phyloP scores from a whole-genome alignment of 345 rosid species.

The Hibiscus mutabilis region DNA sequence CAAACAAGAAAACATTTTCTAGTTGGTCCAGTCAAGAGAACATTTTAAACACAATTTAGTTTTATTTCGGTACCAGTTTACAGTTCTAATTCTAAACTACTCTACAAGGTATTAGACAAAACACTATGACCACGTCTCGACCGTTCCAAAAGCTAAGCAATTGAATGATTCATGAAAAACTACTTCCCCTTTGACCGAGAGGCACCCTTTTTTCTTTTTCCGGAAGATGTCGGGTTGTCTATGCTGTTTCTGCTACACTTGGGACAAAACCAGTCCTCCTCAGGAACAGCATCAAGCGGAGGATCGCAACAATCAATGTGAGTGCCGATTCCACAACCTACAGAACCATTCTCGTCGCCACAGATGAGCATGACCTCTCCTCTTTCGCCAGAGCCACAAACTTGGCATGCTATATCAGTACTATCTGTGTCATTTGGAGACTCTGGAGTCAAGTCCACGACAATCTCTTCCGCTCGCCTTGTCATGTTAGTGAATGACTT shows the following conservation, averaged over 20 bases:
- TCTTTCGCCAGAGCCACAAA: slow-evolving; percentile 41
- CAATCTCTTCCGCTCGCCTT: slow-evolving; percentile 36
- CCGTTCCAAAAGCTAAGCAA: not conserved
- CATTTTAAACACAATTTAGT: too few relatives aligned
- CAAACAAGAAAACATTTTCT: too few relatives aligned
- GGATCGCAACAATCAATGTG: slow-evolving; percentile 71
- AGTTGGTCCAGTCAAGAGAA: too few relatives aligned
- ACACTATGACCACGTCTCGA: not conserved
- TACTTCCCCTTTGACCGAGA: not conserved
- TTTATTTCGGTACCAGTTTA: too few relatives aligned
- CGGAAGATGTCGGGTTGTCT: slow-evolving; percentile 8
- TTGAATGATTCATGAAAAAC: not conserved
- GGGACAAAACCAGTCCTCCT: slow-evolving; percentile 69
- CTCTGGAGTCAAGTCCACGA: not conserved
- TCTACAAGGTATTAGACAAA: not conserved
- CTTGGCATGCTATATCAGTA: slow-evolving; percentile 7
- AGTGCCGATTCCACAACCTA: slow-evolving; percentile 53
- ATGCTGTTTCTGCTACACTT: slow-evolving; percentile 22
- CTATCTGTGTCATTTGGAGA: slow-evolving; percentile 2
- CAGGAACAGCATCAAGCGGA: slow-evolving; percentile 46
- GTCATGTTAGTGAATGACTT: slow-evolving; percentile 45
- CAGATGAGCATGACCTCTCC: slow-evolving; percentile 70
- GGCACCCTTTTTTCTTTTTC: slow-evolving; percentile 14
- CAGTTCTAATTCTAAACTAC: not conserved
- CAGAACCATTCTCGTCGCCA: slow-evolving; percentile 43